These are phyloP conservation scores for Tetraselmis striata DNA, from an alignment of 139 green algal species.

Conservation along the genomic window DNA sequence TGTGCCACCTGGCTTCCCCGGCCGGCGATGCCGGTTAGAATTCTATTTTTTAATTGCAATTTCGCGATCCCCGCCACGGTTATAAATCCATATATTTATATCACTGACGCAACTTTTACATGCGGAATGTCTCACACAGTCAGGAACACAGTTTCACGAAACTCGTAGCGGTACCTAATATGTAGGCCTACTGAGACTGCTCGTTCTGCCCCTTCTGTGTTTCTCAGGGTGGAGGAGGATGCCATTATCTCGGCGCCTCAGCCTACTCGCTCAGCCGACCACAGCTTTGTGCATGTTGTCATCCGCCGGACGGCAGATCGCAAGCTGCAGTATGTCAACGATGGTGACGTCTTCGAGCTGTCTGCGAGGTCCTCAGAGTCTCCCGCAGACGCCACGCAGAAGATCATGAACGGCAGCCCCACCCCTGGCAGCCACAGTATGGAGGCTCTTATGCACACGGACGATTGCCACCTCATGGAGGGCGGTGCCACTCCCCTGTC, in stretches of 20 bases:
- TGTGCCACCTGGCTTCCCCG: too few relatives aligned
- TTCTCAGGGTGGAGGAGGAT: too few relatives aligned
- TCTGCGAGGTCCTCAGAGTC: slow-evolving; percentile 30
- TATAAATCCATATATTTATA: too few relatives aligned
- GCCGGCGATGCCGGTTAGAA: too few relatives aligned
- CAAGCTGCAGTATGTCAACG: slow-evolving; percentile 3
- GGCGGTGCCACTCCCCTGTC: slow-evolving; percentile 25
- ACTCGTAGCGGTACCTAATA: not conserved
- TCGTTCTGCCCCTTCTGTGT: too few relatives aligned
- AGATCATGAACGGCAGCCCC: too few relatives aligned
- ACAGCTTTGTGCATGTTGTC: slow-evolving; percentile 13
- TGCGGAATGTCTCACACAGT: too few relatives aligned
- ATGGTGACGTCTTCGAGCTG: slow-evolving; percentile 39
- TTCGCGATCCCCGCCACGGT: too few relatives aligned
- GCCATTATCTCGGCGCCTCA: not conserved
- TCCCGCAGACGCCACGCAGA: slow-evolving; percentile 27
- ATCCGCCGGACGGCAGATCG: not conserved
- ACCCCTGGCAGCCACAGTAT: too few relatives aligned
- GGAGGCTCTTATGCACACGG: slow-evolving; percentile 18
- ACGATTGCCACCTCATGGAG: not conserved
- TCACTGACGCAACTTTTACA: too few relatives aligned
- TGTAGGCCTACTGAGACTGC: not conserved
- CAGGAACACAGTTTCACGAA: slow-evolving; percentile 1
- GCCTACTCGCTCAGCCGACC: not conserved
- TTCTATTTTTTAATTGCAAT: too few relatives aligned